A percentile compares a stretch with the other conserved stretches of the same genome.
Conservation (phyloP, 2,329 filamentous ascomycete genomes). For the Aquanectria penicillioides region DNA sequence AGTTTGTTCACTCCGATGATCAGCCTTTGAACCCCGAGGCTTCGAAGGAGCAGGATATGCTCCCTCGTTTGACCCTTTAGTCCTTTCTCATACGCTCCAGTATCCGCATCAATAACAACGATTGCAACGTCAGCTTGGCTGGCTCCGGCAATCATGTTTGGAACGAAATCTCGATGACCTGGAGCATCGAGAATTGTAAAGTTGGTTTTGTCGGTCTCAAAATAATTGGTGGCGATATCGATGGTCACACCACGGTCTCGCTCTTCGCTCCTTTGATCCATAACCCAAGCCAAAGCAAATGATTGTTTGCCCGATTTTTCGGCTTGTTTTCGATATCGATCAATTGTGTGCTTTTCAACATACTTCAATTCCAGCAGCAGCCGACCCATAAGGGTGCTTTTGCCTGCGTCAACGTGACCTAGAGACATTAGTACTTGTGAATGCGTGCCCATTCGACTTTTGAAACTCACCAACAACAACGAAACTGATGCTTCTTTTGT, state of each 20-base stretch:
- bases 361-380: constrained; percentile 88
- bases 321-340: constrained; percentile 88
- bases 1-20: constrained; percentile 97
- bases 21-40: constrained; percentile 87
- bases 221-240: constrained; percentile 94
- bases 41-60: constrained; percentile 88
- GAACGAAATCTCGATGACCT: constrained; percentile 94
- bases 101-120: constrained; percentile 90
- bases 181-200: constrained; percentile 97
- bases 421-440: constrained; percentile 29
- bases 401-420: constrained; percentile 97
- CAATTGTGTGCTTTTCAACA: constrained; percentile 87
- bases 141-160: constrained; percentile 98
- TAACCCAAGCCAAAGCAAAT: constrained; percentile 95
- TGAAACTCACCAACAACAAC: constrained; percentile 82
- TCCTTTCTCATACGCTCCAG: constrained; percentile 92
- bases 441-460: too few relatives aligned
- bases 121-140: constrained; percentile 97
- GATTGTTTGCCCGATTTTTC: constrained; percentile 93
- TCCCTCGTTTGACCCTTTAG: constrained; percentile 94
- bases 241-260: constrained; percentile 92
- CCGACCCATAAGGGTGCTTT: constrained; percentile 98
- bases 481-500: constrained; percentile 87
- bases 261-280: constrained; percentile 93
- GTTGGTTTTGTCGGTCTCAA: constrained; percentile 85